Evolutionary conservation across 1,284 basidiomycete genomes (phyloP).

Genomic region (Cryptococcus neoformans): DNA sequence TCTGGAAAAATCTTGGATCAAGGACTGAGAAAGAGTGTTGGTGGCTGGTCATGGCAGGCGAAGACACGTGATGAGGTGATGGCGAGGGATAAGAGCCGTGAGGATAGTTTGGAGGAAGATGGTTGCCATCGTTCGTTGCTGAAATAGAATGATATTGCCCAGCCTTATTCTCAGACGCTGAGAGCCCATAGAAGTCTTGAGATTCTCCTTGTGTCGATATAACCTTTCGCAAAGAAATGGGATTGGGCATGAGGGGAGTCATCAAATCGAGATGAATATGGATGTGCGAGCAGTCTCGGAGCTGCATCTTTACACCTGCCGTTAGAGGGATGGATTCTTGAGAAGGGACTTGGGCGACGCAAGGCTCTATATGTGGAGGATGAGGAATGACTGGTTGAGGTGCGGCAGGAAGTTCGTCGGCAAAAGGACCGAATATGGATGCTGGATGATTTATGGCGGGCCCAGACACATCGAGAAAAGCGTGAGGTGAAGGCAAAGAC

Average conservation of each 20-base stretch:
- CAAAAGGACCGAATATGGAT: neutral
- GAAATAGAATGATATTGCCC: neutral
- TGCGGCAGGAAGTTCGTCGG: neutral
- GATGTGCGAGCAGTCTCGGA: neutral
- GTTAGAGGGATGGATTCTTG: neutral
- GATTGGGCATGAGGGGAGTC: neutral
- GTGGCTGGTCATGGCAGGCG: neutral
- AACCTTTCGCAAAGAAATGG: neutral
- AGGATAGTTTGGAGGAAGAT: neutral
- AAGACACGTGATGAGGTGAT: neutral
- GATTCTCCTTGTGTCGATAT: too few species aligned
- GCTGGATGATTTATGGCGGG: neutral
- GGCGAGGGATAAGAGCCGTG: neutral
- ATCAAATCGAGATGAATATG: neutral
- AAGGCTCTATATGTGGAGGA: neutral
- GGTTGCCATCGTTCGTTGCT: neutral
- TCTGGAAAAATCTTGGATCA: too few species aligned
- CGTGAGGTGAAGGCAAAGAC: neutral
- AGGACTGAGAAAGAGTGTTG: too few species aligned
- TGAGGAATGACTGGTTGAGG: neutral
- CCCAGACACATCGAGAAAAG: neutral
- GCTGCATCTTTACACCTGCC: too few species aligned
- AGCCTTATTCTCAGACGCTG: neutral
- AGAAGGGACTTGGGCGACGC: neutral
- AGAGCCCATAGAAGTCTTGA: too few species aligned